A percentile compares a stretch with the other conserved stretches of the same genome.
Evolutionary conservation across 2,329 filamentous ascomycete species (phyloP).

Genomic region (Scopulariopsis brevicaulis): DNA sequence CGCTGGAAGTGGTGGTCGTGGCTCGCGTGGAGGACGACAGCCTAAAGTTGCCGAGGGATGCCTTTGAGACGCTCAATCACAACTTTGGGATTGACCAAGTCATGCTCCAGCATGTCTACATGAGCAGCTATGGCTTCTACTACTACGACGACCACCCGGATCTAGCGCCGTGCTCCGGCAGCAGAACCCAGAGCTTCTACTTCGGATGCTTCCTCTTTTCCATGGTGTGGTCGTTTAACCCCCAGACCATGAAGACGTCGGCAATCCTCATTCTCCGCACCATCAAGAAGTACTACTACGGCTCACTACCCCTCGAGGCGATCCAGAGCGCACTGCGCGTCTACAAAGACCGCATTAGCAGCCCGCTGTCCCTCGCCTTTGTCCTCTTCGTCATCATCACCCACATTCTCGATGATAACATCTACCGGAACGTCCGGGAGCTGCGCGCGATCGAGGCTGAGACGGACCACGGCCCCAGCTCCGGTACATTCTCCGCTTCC

Average conservation of each 20-base stretch:
- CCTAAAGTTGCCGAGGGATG: not conserved
- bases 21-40: constrained; percentile 1
- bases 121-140: constrained; percentile 7
- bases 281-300: constrained; percentile 1
- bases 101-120: constrained; percentile 5
- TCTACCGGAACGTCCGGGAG: constrained; percentile 2
- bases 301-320: not conserved
- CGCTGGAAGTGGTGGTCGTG: constrained; percentile 4
- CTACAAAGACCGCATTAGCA: not conserved
- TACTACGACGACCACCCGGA: constrained; percentile 2
- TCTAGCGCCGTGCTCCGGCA: not conserved
- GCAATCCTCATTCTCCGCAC: constrained; percentile 6
- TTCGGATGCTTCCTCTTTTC: constrained; percentile 7
- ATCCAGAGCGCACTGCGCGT: not conserved
- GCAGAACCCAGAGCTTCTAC: constrained; percentile 5
- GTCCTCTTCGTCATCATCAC: constrained; percentile 3
- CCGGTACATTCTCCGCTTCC: not conserved
- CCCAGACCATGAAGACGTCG: constrained; percentile 2
- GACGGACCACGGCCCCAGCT: constrained; percentile 4
- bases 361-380: constrained; percentile 6
- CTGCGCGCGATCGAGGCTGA: constrained; percentile 1
- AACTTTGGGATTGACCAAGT: constrained; percentile 3
- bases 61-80: not conserved
- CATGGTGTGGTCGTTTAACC: constrained; percentile 6
- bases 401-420: constrained; percentile 3